Conservation (phyloP, 2,329 filamentous ascomycete genomes). For the Cordyceps tenuipes region DNA sequence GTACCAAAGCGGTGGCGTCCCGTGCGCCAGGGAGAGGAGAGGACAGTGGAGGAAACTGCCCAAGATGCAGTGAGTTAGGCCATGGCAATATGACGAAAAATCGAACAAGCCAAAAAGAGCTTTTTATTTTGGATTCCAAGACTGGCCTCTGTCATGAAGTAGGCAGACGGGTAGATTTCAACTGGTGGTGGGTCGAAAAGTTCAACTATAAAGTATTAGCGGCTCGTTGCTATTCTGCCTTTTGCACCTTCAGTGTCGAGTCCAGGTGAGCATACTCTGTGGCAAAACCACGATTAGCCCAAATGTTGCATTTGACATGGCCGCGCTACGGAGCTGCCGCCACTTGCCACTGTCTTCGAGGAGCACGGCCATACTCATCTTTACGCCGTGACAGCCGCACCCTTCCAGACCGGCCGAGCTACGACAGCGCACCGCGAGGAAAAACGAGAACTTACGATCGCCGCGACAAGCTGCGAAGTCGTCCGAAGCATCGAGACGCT, state of each 20-base stretch:
- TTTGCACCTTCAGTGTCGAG: background rate
- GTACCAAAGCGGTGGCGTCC: no score
- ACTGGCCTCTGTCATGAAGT: no score
- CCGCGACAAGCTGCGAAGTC: background rate
- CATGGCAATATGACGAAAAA: no score
- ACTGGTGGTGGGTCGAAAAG: no score
- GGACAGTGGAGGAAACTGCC: no score
- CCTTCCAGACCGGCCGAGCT: background rate
- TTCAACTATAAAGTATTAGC: no score
- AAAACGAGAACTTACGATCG: background rate
- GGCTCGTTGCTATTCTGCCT: background rate
- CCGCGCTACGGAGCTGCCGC: constrained; percentile 18
- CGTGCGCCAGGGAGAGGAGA: no score
- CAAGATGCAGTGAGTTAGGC: no score
- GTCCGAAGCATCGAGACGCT: background rate
- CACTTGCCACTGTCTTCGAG: constrained; percentile 1
- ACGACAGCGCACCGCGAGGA: background rate
- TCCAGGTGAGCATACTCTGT: background rate
- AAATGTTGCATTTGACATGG: constrained; percentile 25
- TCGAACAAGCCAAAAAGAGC: no score
- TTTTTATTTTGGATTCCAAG: no score
- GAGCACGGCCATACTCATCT: background rate
- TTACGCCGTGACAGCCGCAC: background rate
- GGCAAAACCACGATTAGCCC: constrained; percentile 12
- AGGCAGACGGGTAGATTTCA: no score